Base-by-base conservation (phyloP, 306 rosid species). In the Rosa persica region DNA sequence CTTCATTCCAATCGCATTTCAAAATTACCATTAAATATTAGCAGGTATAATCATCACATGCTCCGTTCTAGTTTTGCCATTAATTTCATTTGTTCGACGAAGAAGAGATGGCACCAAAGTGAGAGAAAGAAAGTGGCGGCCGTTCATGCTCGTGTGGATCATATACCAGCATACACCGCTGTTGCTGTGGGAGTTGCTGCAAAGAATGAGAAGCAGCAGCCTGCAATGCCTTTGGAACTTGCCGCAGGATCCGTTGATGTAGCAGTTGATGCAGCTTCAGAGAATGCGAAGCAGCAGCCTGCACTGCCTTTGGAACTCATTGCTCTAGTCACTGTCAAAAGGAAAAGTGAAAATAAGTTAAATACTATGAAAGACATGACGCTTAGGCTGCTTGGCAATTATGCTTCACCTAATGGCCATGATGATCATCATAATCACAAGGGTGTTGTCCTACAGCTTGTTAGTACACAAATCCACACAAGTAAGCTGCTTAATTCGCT, bases 361-460 rank as follows among this genome's bases (percentile, higher is more conserved):
- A 3, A 58, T 58, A 10, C 3, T 2, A 27, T 4, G 39, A 74
- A 60, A 60, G 17, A 11, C 43, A 42, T 23, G 77, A 47, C 80
- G 76, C 74, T 8, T 12, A 52, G 4, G 67, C 1, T 15, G 79
- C 77, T 71, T 71, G 77, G 57, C 7, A 23, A 17, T 22, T 77
- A 82, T 23, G 81, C 58, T 13, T 13, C 36, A 44, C 22, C 13
- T 5, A 19, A 52, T 17, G 23, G 58, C 58, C 4, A 17, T 36
- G 22, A 16, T 64, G 23, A 42, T 30, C 81, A 64, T 11, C 30
- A 10, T 8, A 2, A 57, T 57, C 64, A 57, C 10, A 43, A 48
- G 58, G 79, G 75, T 40, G 46, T 83, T 74, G 48, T 79, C 68
- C 74, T 89, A 30, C 90, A 85, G 80, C 90, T 86, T 71, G 83